These are phyloP conservation scores for Phanerodontia chrysosporium DNA, from an alignment of 768 basidiomycete species.

Conservation along the genomic window DNA sequence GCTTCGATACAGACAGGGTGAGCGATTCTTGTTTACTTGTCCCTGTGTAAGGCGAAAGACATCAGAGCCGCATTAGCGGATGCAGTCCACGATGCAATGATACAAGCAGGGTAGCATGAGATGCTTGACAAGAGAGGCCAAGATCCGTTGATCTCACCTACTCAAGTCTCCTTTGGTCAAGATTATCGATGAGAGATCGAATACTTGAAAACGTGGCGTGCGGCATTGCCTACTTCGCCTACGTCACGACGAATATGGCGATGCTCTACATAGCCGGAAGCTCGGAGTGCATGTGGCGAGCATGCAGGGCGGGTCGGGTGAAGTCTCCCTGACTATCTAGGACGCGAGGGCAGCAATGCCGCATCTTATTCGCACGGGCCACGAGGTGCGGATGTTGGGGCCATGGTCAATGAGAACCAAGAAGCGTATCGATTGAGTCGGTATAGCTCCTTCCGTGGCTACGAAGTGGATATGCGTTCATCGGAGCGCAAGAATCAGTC, in stretches of 20 bases:
- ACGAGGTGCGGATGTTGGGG: not conserved
- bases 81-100: no score
- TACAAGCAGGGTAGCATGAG: no score
- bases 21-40: no score
- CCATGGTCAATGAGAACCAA: not conserved
- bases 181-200: conserved; percentile 1
- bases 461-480: not conserved
- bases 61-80: no score
- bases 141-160: not conserved
- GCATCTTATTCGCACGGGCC: not conserved
- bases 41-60: no score
- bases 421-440: not conserved
- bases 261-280: not conserved
- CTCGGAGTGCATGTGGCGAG: not conserved
- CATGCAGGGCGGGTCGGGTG: not conserved
- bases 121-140: no score
- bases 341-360: not conserved
- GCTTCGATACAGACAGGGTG: no score
- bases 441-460: not conserved
- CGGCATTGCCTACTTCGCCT: not conserved
- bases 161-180: not conserved
- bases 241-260: not conserved
- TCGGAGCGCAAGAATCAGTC: no score
- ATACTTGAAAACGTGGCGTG: not conserved
- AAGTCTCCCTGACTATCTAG: not conserved